These are phyloP conservation scores for Persicaria maculosa DNA, from an alignment of 148 eudicot species.

Conservation along the genomic window DNA sequence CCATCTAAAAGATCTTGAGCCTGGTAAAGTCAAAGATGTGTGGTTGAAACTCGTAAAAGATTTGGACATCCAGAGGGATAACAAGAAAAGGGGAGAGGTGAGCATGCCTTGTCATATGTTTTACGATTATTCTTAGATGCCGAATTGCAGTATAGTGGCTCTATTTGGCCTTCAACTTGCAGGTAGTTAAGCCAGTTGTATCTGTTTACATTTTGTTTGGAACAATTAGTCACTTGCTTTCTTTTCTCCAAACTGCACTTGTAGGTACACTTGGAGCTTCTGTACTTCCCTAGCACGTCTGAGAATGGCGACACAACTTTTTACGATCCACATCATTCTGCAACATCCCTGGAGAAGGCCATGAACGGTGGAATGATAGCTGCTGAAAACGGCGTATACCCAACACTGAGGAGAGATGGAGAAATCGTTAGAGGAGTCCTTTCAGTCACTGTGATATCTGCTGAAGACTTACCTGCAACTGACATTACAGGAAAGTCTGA, in stretches of 20 bases:
- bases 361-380: constrained; percentile 40
- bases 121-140: background rate
- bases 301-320: constrained; percentile 53
- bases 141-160: background rate
- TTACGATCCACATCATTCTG: constrained; percentile 43
- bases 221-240: background rate
- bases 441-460: constrained; percentile 85
- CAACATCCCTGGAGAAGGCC: constrained; percentile 87
- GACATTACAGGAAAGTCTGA: constrained; percentile 92
- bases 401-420: constrained; percentile 41
- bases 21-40: constrained; percentile 91
- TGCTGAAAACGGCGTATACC: constrained; percentile 36
- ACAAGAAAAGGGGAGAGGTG: constrained; percentile 91
- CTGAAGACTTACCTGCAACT: constrained; percentile 71
- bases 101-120: constrained; percentile 14
- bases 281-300: constrained; percentile 65
- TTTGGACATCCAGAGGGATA: constrained; percentile 84
- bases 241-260: constrained; percentile 10
- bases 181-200: background rate
- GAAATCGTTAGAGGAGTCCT: constrained; percentile 86
- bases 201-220: background rate
- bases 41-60: constrained; percentile 96
- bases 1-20: constrained; percentile 66
- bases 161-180: background rate
- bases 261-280: constrained; percentile 95